These are phyloP conservation scores for Bjerkandera adusta DNA, from an alignment of 1,284 basidiomycete species.

Conservation along the genomic window DNA sequence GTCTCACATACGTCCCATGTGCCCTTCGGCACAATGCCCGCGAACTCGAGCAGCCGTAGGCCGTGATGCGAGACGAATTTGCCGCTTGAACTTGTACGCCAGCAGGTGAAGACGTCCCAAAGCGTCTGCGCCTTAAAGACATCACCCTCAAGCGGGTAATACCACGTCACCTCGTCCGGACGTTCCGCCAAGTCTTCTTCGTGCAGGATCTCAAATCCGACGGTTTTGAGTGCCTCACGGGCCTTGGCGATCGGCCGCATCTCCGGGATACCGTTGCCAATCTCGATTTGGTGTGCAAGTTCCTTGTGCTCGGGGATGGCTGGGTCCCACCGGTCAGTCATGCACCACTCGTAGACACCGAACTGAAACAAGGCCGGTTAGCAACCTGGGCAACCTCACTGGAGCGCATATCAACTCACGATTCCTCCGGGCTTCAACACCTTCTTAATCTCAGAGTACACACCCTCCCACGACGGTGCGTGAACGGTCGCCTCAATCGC, in stretches of 20 bases:
- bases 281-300: constrained; percentile 87
- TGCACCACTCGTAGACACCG: constrained; percentile 98
- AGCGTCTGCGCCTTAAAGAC: constrained; percentile 89
- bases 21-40: constrained; percentile 88
- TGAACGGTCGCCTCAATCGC: constrained; percentile 99
- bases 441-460: constrained; percentile 92
- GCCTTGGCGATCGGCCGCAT: constrained; percentile 84
- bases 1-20: constrained; percentile 91
- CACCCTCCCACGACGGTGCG: constrained; percentile 93
- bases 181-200: constrained; percentile 96
- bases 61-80: constrained; percentile 83
- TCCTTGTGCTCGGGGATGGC: constrained; percentile 87
- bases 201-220: constrained; percentile 88
- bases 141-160: constrained; percentile 95
- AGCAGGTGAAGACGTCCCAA: constrained; percentile 89
- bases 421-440: constrained; percentile 97
- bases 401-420: constrained; percentile 65
- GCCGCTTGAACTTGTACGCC: constrained; percentile 90
- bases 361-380: constrained; percentile 52
- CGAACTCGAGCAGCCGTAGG: constrained; percentile 76
- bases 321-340: constrained; percentile 95
- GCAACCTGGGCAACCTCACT: background rate
- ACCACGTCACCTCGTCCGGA: constrained; percentile 85
- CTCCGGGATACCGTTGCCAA: constrained; percentile 97
- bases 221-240: constrained; percentile 76